Percentiles rank a stretch among this genome's conserved stretches.
Evolutionary conservation across 2,329 filamentous ascomycete species (phyloP).

Genomic region (Diaporthe citriasiana): DNA sequence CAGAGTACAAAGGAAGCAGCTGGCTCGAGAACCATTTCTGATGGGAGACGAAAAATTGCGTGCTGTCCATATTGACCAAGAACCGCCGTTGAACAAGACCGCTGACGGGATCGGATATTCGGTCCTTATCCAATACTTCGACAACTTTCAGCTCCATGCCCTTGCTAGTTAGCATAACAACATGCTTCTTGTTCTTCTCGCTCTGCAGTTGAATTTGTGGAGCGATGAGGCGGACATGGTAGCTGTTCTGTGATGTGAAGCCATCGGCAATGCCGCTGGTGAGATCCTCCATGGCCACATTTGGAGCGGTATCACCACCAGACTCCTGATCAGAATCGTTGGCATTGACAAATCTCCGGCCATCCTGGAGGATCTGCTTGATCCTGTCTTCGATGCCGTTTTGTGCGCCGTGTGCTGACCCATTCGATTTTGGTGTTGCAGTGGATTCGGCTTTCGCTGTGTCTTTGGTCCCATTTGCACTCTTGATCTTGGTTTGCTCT

Average conservation of each 20-base stretch:
- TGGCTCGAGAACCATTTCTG: constrained; percentile 90
- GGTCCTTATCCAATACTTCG: constrained; percentile 97
- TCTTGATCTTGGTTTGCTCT: constrained; percentile 84
- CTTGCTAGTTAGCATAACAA: constrained; percentile 96
- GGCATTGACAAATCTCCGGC: constrained; percentile 83
- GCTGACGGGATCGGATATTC: constrained; percentile 92
- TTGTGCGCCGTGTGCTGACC: constrained; percentile 56
- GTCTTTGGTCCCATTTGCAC: constrained; percentile 49
- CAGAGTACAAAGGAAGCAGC: constrained; percentile 92
- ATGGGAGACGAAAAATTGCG: constrained; percentile 97
- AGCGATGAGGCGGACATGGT: constrained; percentile 93
- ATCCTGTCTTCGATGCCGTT: constrained; percentile 85
- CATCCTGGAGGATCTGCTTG: constrained; percentile 86
- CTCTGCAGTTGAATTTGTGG: constrained; percentile 98
- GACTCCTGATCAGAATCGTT: constrained; percentile 64
- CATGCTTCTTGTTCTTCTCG: constrained; percentile 96
- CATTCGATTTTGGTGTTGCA: constrained; percentile 46
- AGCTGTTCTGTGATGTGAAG: constrained; percentile 92
- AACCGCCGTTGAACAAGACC: constrained; percentile 96
- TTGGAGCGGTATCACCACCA: constrained; percentile 48
- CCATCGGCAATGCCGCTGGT: constrained; percentile 86
- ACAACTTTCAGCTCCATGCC: constrained; percentile 98
- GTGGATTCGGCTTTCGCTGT: constrained; percentile 28
- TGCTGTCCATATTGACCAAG: constrained; percentile 94
- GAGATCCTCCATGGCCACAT: constrained; percentile 70